phyloP scores from a whole-genome alignment of 1,284 basidiomycete species.

The Cutaneotrichosporon cyanovorans region DNA sequence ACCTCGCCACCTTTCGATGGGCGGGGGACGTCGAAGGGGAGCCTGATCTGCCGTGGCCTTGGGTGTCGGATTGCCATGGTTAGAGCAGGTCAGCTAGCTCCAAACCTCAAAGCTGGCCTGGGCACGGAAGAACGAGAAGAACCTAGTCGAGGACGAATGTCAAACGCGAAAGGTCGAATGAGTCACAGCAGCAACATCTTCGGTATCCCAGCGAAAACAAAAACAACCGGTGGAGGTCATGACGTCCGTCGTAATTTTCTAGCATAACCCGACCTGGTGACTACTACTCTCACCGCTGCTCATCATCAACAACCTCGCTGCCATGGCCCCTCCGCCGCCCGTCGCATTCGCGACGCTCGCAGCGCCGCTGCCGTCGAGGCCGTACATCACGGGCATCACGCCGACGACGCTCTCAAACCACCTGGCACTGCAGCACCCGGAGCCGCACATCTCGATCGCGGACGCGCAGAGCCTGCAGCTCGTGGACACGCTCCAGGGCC shows the following conservation, averaged over 20 bases:
- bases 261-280: too few species aligned
- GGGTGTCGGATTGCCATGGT: constrained; percentile 42
- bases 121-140: too few species aligned
- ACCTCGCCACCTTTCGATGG: constrained; percentile 24
- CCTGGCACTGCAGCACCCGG: constrained; percentile 41
- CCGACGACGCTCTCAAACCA: constrained; percentile 34
- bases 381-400: constrained; percentile 42
- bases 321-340: constrained; percentile 35
- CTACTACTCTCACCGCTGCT: too few species aligned
- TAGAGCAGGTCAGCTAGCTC: too few species aligned
- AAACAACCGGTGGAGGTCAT: too few species aligned
- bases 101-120: too few species aligned
- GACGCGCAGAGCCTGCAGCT: constrained; percentile 40
- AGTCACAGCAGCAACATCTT: too few species aligned
- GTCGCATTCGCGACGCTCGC: constrained; percentile 37
- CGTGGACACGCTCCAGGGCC: constrained; percentile 34
- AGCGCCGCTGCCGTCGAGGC: constrained; percentile 21
- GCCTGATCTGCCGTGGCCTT: constrained; percentile 34
- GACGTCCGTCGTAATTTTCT: too few species aligned
- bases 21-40: constrained; percentile 38
- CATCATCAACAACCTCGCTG: not conserved
- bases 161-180: too few species aligned
- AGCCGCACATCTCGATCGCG: constrained; percentile 33
- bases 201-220: too few species aligned
- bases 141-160: too few species aligned